Base-by-base conservation (phyloP, 192 early-diverging fungal genomes). In the Coemansia sp. region DNA sequence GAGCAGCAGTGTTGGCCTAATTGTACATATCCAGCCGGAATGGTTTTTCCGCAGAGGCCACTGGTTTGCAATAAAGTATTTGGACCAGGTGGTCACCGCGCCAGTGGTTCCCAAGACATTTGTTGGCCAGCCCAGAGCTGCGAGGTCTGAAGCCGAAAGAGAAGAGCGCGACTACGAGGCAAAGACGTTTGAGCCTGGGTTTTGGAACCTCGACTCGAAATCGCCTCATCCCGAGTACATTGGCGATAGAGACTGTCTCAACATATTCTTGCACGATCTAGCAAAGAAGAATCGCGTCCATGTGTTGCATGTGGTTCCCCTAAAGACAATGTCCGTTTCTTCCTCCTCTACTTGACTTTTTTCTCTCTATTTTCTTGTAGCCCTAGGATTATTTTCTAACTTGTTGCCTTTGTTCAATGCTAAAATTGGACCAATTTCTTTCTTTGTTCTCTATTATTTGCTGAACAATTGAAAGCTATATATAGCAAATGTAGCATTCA, bases 121-220 rank as follows among this genome's bases (percentile, higher is more conserved):
- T 54, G 79, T 76, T 0, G 79, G 79, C 21, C 72, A 81, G 65
- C 78, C 78, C 4, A 44, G 73, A 13, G 68, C 73, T n/a, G 48
- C 70, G n/a, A 49, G 69, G 41, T 75, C 73, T n/a, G 61, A n/a
- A 6, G 57, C 44, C 0, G 69, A 75, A 40, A 48, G 64, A 16
- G 68, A 58, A 18, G 63, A 64, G 61, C 65, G 57, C 32, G 78
- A 81, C 7, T 74, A 81, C 37, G 73, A 71, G 8, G 13, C 67
- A 6, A 65, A 66, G 19, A 63, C 67, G 1, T 59, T 57, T 40
- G 68, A 72, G n/a, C 70, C 73, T 9, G 79, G 79, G 2, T 81
- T 81, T 47, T 81, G 79, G 79, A 81, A 81, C 67, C 50, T 81
- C 40, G 79, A 81, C 38, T 81, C 79, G 4, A 81, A 76, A 49